Base-by-base conservation (phyloP, 306 rosid genomes). In the Acacia melanoxylon region DNA sequence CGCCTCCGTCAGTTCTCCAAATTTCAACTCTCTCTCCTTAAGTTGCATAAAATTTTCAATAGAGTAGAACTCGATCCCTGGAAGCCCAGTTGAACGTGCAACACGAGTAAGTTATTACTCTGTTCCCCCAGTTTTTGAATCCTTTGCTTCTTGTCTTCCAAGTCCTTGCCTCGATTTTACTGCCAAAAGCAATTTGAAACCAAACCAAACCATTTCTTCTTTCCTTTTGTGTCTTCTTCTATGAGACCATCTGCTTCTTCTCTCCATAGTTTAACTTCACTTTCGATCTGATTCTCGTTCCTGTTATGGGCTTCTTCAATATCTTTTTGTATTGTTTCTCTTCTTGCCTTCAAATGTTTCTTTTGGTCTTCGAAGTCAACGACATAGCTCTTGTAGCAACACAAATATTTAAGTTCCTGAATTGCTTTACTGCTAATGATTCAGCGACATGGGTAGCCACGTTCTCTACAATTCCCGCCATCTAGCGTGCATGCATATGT, bases 21-120 rank as follows among this genome's bases (percentile, higher is more conserved):
- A 41, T 14, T 22, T 12, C 0, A 3, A 76, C 2, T 42, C n/a
- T 76, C 79, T 80, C 2, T 70, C 12, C 20, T 76, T 16, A 4
- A 85, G 80, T n/a, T 24, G 2, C 33, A 85, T 63, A 42, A 33
- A 80, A 20, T 48, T 2, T 70, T 8, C n/a, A 0, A 79, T 49
- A 27, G 81, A 63, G 31, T 46, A n/a, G 14, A 37, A 37, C 51
- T 80, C 65, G 4, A 76, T n/a, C 10, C 41, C 85, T 10, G 65
- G 75, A 80, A 46, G 68, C 25, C 0, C 16, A 25, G 51, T 14
- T 45, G 19, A 8, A 15, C 81, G 33, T 1, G 66, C 83, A 54
- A 66, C 69, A 4, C 37, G 29, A 14, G 37, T 16, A 0, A 78
- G 45, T 42, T 33, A 41, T 52, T 45, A 14, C 8, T 7, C 3